Evolutionary conservation across 352 stramenopile genomes (phyloP).

Genomic region (Albugo candida): DNA sequence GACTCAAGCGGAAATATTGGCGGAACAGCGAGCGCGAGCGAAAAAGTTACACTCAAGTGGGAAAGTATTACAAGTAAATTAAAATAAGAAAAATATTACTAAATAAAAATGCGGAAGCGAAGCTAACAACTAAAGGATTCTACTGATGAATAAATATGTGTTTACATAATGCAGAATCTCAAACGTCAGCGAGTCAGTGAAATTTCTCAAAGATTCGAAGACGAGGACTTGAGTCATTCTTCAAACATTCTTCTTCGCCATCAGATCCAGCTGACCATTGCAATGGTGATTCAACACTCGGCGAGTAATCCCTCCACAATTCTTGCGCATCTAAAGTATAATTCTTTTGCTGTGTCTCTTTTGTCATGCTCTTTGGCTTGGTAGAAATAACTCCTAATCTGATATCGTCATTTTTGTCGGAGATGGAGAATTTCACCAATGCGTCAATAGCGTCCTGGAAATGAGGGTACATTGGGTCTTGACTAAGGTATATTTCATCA

Average conservation of each 20-base stretch:
- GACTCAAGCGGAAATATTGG: constrained; percentile 64
- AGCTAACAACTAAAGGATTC: no score
- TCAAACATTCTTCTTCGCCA: constrained; percentile 12
- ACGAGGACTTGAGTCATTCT: constrained; percentile 45
- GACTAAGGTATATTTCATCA: no score
- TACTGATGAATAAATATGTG: background rate
- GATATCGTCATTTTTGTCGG: constrained; percentile 21
- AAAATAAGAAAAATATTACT: constrained; percentile 25
- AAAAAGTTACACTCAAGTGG: constrained; percentile 36
- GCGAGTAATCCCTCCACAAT: constrained; percentile 58
- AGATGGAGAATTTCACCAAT: constrained; percentile 74
- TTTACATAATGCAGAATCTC: background rate
- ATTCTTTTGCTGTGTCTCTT: constrained; percentile 9
- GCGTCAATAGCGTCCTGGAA: constrained; percentile 75
- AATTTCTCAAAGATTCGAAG: constrained; percentile 72
- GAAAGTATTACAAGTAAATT: constrained; percentile 11
- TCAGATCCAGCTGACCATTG: background rate
- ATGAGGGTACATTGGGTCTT: constrained; percentile 30
- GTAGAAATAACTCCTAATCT: constrained; percentile 11
- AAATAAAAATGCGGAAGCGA: no score
- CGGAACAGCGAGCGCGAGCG: constrained; percentile 42
- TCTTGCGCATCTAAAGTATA: constrained; percentile 35
- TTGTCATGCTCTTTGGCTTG: background rate
- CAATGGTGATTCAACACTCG: background rate
- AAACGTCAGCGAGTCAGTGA: constrained; percentile 18